phyloP scores from a whole-genome alignment of 2,329 filamentous ascomycete species.

The Trichophyton schoenleinii region DNA sequence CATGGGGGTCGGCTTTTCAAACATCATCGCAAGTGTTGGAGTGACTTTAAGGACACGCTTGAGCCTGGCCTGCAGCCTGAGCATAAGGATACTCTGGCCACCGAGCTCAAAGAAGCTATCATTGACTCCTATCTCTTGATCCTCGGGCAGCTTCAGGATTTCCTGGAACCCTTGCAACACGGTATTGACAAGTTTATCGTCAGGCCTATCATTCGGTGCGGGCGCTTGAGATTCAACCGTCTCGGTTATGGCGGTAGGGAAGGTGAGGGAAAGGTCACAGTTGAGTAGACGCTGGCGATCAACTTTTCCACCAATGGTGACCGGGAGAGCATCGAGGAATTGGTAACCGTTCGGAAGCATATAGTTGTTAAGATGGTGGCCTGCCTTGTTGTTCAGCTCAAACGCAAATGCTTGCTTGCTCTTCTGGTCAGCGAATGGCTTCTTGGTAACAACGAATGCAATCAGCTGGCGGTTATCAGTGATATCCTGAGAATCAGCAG shows the following conservation, averaged over 20 bases:
- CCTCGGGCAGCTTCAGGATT: slow-evolving; percentile 7
- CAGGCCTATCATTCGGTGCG: not conserved
- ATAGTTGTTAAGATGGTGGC: slow-evolving; percentile 5
- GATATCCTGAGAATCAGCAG: slow-evolving; percentile 1
- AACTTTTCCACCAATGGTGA: slow-evolving; percentile 8
- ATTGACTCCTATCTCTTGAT: slow-evolving; percentile 3
- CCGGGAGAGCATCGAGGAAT: slow-evolving; percentile 8
- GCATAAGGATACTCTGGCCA: slow-evolving; percentile 8
- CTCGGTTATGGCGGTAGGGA: not conserved
- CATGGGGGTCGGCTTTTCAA: slow-evolving; percentile 7
- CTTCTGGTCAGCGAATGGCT: slow-evolving; percentile 6
- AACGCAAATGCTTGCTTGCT: slow-evolving; percentile 6
- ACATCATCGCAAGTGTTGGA: slow-evolving; percentile 7
- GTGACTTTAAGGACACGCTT: slow-evolving; percentile 6
- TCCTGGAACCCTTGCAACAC: slow-evolving; percentile 6
- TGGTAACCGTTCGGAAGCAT: slow-evolving; percentile 10
- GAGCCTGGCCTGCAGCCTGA: slow-evolving; percentile 7
- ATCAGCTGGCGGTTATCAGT: slow-evolving; percentile 8
- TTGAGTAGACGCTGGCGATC: slow-evolving; percentile 7
- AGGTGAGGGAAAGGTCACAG: slow-evolving; percentile 3
- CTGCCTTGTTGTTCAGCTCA: slow-evolving; percentile 4
- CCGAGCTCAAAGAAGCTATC: slow-evolving; percentile 10
- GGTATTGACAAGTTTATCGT: not conserved
- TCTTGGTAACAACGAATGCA: slow-evolving; percentile 7
- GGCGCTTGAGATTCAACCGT: not conserved